Base-by-base conservation (phyloP, 768 basidiomycete species). In the Termitomyces bulborhizus region DNA sequence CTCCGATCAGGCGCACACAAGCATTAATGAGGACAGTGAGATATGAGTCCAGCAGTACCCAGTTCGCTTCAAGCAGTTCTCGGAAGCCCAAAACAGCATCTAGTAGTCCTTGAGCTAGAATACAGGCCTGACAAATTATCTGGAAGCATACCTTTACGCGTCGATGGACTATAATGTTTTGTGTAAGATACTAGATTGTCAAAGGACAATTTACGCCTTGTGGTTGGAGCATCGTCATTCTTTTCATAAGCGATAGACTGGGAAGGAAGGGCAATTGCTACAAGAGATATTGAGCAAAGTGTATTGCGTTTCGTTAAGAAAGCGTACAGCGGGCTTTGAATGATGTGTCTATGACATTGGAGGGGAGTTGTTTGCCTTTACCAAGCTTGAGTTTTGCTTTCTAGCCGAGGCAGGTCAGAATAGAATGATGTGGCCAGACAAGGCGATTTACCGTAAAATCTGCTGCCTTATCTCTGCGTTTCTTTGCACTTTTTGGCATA, bases 331-430 rank as follows among this genome's bases (percentile, higher is more conserved):
- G 84, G 32, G 93, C 85, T 68, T 95, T 93, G 81, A 96, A 98
- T 1, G 95, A 94, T 1, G 96, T 98, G 71, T 98, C 92, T 61
- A 98, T 82, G 5, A 83, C 90, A 78, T 98, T 98, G 45, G 73
- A 78, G 9, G 93, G 77, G 9, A 75, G 67, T 63, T 88, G 82
- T 69, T 95, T 98, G 43, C 91, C 93, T 68, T 96, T 99, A 36
- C 96, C 96, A 48, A 99, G 88, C 70, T 97, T 99, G 37, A 97
- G 78, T 69, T 90, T 98, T 26, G 92, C 85, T 92, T 94, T 98
- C 93, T 98, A 69, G 37, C 51, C 46, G 39, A 15, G 48, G 18
- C 2, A 44, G 39, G 37, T 48, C 50, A 56, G 29, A 48, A 53
- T 16, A 21, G 18, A 29, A 15, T 18, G 44, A 43, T 47, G 18